Evolutionary conservation across 2,329 filamentous ascomycete species (phyloP).

Genomic region (Hymenotorrendiella dingleyae): DNA sequence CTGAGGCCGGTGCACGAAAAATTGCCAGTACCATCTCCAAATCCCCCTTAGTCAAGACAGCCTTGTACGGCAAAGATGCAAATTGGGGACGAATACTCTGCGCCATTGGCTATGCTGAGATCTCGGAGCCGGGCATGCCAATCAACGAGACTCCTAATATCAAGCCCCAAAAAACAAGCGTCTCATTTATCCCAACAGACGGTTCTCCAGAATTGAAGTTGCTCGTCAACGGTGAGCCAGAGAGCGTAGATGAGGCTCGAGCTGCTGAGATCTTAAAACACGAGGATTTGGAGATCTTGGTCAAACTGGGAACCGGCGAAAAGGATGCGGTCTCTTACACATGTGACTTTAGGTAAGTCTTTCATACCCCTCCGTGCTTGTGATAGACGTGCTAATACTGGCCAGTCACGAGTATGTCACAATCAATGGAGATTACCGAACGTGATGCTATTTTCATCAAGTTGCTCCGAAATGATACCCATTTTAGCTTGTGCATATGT

Average conservation of each 20-base stretch:
- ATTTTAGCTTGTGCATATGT: no score
- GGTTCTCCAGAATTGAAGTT: conserved; percentile 72
- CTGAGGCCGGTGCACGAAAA: conserved; percentile 64
- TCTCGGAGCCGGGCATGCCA: conserved; percentile 52
- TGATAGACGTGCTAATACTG: conserved; percentile 13
- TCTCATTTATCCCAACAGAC: conserved; percentile 73
- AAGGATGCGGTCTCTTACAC: conserved; percentile 74
- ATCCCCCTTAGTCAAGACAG: conserved; percentile 93
- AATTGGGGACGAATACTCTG: conserved; percentile 98
- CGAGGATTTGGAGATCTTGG: conserved; percentile 74
- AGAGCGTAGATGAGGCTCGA: conserved; percentile 68
- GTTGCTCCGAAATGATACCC: no score
- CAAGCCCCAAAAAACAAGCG: conserved; percentile 63
- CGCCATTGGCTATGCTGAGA: conserved; percentile 75
- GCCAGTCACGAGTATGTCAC: conserved; percentile 57
- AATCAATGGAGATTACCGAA: conserved; percentile 65
- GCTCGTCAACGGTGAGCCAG: conserved; percentile 73
- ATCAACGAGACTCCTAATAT: conserved; percentile 58
- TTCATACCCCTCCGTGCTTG: background rate
- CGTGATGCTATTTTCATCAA: conserved; percentile 36
- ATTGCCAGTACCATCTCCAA: conserved; percentile 85
- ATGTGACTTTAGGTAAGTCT: conserved; percentile 74
- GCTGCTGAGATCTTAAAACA: conserved; percentile 72
- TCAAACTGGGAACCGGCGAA: conserved; percentile 63
- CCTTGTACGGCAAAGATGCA: conserved; percentile 91